Percentiles rank a stretch among this genome's conserved stretches.
These are phyloP conservation scores for Capsicum baccatum DNA, from an alignment of 257 asterid genomes.

Conservation along the genomic window DNA sequence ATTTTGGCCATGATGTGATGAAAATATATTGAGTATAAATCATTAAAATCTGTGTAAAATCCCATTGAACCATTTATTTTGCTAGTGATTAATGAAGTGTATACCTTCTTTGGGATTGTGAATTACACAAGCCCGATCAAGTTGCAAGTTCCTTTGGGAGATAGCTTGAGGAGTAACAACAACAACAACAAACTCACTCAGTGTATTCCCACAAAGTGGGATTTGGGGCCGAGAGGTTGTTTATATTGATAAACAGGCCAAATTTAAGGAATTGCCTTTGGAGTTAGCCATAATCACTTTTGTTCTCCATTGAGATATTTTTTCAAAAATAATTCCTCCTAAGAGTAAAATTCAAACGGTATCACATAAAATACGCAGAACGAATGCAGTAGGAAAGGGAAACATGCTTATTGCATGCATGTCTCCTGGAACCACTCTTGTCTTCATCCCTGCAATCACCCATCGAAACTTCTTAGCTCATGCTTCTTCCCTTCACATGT, in stretches of 20 bases:
- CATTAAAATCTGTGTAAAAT: neutral
- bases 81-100: neutral
- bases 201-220: too few species aligned
- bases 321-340: too few species aligned
- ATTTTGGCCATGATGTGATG: slow-evolving; percentile 1
- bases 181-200: too few species aligned
- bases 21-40: neutral
- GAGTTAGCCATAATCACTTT: too few species aligned
- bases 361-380: neutral
- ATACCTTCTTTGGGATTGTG: neutral
- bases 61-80: neutral
- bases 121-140: neutral
- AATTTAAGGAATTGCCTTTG: neutral
- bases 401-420: slow-evolving; percentile 17
- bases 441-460: slow-evolving; percentile 9
- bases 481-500: neutral
- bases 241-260: neutral
- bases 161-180: neutral
- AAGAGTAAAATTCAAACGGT: too few species aligned
- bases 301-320: too few species aligned
- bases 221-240: too few species aligned
- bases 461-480: neutral
- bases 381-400: neutral
- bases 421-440: slow-evolving; percentile 24
- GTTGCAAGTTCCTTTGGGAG: neutral